Evolutionary conservation across 352 stramenopile genomes (phyloP), one percentile per base, ranked within the genome.

Genomic region (Aphanomyces euteiches): DNA sequence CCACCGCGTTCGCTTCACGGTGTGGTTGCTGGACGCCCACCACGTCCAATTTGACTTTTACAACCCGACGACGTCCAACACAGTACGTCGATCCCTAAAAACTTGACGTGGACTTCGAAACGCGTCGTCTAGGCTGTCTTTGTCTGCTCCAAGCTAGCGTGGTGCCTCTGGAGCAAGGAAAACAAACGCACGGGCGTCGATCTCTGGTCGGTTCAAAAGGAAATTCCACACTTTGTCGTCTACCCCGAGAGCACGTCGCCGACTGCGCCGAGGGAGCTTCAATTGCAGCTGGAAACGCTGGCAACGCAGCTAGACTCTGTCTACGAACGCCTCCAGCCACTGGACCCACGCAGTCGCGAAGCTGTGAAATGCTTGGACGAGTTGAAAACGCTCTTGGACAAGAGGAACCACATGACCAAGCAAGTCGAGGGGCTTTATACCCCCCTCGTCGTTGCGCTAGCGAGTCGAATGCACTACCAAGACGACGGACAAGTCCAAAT

Each of bases 1-100:
- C n/a, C 36, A 50, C n/a, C 48, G 54, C 2, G 64, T 70, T 17
- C 48, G 64, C n/a, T 70, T 63, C 40, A 63, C 36, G 7, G 47
- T 70, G 36, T 28, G 43, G 17, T 6, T 40, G 4, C 5, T 41
- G 6, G 17, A 7, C 34, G 64, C 7, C 39, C 17, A 37, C 10
- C 28, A 41, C 39, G 37, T 50, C 10, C 43, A n/a, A 50, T 50
- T 50, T 2, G 43, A 50, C 43, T 50, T 50, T 50, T 50, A 50
- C 43, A 50, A n/a, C 43, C 43, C 43, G 1, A 50, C 43, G 43
- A 50, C 43, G 17, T 12, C 10, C 10, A 12, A n/a, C 10, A 50
- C 43, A 28, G 15, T 58, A 36, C 21, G 50, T 36, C 50, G 50
- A 17, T 17, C 15, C 0, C 36, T 3, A 7, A n/a, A 58, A 36